Evolutionary conservation across 2,329 filamentous ascomycete species (phyloP).

Genomic region (Alternaria brassicae): DNA sequence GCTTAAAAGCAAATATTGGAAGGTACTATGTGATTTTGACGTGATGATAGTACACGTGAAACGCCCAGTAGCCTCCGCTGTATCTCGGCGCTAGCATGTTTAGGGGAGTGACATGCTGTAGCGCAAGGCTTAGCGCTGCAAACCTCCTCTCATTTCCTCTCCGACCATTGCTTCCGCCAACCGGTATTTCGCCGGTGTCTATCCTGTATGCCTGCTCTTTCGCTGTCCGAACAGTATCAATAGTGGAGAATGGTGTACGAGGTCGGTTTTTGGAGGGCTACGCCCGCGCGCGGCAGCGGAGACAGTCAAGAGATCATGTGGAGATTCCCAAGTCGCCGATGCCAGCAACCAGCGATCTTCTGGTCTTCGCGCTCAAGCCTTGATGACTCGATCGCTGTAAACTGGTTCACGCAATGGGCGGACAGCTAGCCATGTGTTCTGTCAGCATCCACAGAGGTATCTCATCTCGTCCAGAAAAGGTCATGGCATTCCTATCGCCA

Average conservation of each 20-base stretch:
- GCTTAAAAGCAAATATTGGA: neutral
- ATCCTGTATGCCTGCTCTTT: neutral
- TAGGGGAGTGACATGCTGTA: constrained; percentile 7
- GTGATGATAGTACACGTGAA: constrained; percentile 17
- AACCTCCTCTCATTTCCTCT: constrained; percentile 4
- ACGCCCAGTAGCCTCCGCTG: constrained; percentile 18
- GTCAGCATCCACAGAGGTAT: neutral
- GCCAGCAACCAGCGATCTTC: neutral
- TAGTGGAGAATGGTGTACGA: neutral
- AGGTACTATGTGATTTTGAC: neutral
- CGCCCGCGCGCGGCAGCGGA: neutral
- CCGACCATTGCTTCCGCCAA: constrained; percentile 19
- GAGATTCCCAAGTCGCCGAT: neutral
- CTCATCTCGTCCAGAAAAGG: neutral
- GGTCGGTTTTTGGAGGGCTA: neutral
- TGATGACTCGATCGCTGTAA: neutral
- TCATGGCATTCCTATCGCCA: neutral
- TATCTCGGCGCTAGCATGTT: constrained; percentile 5
- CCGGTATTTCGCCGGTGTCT: constrained; percentile 15
- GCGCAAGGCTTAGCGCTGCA: constrained; percentile 22
- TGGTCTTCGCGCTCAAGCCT: neutral
- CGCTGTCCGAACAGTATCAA: neutral
- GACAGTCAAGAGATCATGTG: neutral
- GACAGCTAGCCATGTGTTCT: neutral
- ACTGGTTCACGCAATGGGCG: neutral